Base-by-base conservation (phyloP, 352 stramenopile genomes). In the Pythium rhizo-oryzae region DNA sequence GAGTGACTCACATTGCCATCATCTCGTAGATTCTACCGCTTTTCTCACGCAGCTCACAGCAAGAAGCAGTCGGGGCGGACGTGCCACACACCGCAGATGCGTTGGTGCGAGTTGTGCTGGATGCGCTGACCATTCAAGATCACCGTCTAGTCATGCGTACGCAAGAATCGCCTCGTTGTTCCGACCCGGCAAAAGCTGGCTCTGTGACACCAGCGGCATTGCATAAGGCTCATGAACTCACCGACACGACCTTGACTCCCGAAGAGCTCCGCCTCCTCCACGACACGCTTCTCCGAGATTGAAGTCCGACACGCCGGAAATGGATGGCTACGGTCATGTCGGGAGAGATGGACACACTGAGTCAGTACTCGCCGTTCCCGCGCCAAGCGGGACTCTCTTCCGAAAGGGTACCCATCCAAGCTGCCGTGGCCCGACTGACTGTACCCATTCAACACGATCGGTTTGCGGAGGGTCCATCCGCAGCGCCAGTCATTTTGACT, bases 221-320 rank as follows among this genome's bases (percentile, higher is more conserved):
- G 12, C 35, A 41, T 41, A 41, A 35, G 23, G 9, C 49, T 19
- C 18, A n/a, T 12, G 11, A n/a, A 55, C 24, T 37, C 11, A 24
- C 7, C 49, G 39, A 56, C 18, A 44, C 59, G n/a, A 15, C 13
- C 30, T 28, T 79, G 41, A 77, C 70, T 21, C 54, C 33, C 13
- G 74, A 78, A 11, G 71, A 81, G 65, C 51, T 69, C 24, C 61
- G 57, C 11, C 56, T 81, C 23, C 59, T 78, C 11, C 54, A 72
- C 7, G 67, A 76, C 19, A 75, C 74, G n/a, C 61, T 80, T 35
- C 28, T 19, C 24, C 61, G 23, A 51, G 25, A 62, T 47, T 44
- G 53, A 44, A 58, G 35, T 41, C 35, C 35, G 28, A 41, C 8
- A 41, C 35, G 35, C 4, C 35, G 35, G 35, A 41, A 41, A 41